phyloP scores from a whole-genome alignment of 345 rosid species.

The Pistacia vera region DNA sequence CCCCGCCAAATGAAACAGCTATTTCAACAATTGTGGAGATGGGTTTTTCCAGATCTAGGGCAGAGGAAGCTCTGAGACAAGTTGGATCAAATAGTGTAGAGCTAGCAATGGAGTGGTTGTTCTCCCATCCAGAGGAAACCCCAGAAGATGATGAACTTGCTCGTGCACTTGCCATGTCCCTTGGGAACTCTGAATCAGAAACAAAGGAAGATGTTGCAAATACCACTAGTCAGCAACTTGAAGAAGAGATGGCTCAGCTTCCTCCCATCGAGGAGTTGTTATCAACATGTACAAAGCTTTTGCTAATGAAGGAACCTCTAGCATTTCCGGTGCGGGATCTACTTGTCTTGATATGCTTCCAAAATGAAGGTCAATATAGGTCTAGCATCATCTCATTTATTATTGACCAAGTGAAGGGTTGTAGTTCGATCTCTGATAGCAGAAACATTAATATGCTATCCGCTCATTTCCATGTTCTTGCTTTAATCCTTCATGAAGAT shows the following conservation, averaged over 20 bases:
- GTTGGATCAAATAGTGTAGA: constrained; percentile 94
- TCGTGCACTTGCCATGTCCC: constrained; percentile 96
- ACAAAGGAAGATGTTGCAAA: constrained; percentile 60
- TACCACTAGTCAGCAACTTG: constrained; percentile 50
- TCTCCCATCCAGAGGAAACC: constrained; percentile 87
- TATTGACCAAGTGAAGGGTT: constrained; percentile 66
- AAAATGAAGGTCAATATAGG: constrained; percentile 84
- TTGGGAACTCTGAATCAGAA: constrained; percentile 87
- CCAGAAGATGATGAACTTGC: constrained; percentile 98
- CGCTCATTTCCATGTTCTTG: constrained; percentile 83
- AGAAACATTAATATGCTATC: constrained; percentile 57
- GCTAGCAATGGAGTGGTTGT: constrained; percentile 98
- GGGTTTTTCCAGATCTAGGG: constrained; percentile 95
- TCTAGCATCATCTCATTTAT: constrained; percentile 74
- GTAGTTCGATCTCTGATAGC: constrained; percentile 52
- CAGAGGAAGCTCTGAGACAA: constrained; percentile 95
- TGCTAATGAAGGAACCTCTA: constrained; percentile 86
- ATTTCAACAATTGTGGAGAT: constrained; percentile 92
- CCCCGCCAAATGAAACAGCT: constrained; percentile 90
- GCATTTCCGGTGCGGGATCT: constrained; percentile 93
- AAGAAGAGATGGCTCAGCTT: constrained; percentile 78
- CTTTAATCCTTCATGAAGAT: constrained; percentile 92
- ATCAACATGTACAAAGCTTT: constrained; percentile 79
- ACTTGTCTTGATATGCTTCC: constrained; percentile 80
- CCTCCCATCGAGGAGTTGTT: constrained; percentile 90